Evolutionary conservation across 2,329 filamentous ascomycete species (phyloP), one percentile per base, ranked within the genome.

Genomic region (Herpomyces periplanetae): DNA sequence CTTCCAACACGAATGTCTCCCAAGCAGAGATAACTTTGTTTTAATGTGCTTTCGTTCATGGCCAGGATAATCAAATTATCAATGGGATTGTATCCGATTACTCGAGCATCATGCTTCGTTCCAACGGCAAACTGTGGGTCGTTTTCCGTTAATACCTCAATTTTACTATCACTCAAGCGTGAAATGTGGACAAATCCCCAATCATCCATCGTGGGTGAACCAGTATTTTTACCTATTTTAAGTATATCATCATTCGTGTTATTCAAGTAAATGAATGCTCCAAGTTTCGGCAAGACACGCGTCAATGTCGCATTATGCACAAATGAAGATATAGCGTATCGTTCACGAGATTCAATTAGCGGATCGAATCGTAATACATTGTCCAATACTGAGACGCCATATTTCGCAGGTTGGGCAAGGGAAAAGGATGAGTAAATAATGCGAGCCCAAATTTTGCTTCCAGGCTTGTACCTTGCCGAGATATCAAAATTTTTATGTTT

Each of bases 141-240:
- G 3, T 55, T 47, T 26, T 68, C 55, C 7, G 66, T 65, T 3
- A 96, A 45, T 1, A 53, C 54, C 26, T 91, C 80, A 20, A 88
- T 51, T 35, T 80, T 85, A 27, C 62, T 61, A 34, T 96, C 75
- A 23, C 75, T 64, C 24, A 96, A 52, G 26, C 66, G 56, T 1
- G 80, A 96, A 27, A 96, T 84, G 36, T 96, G 80, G 10, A 84
- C 71, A 31, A 88, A 96, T 5, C 68, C 68, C n/a, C 53, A 45
- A 2, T 75, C 44, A 12, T 58, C 52, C 15, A 51, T 44, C n/a
- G n/a, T n/a, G n/a, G n/a, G n/a, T n/a, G n/a, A n/a, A n/a, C n/a
- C n/a, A n/a, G n/a, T n/a, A n/a, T n/a, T n/a, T n/a, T n/a, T n/a
- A n/a, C n/a, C n/a, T n/a, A n/a, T n/a, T n/a, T n/a, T n/a, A n/a